Conservation (phyloP, 106 monocot genomes). For the Allium fistulosum region DNA sequence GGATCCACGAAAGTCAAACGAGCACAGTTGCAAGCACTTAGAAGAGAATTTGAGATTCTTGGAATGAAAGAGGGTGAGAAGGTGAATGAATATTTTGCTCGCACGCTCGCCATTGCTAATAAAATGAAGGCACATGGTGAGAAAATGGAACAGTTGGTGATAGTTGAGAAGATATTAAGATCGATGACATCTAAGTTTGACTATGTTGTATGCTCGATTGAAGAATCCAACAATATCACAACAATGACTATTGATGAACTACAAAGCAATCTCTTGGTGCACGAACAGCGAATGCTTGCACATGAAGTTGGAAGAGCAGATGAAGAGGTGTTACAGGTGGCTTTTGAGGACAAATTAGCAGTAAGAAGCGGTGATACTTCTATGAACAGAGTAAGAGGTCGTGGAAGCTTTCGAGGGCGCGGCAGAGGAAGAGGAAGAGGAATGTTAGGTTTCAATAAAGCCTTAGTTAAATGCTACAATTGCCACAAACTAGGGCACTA, state of each 20-base stretch:
- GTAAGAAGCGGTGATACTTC: no score
- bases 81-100: not conserved
- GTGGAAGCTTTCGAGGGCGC: not conserved
- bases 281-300: not conserved
- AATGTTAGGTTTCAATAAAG: not conserved
- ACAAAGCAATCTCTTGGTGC: not conserved
- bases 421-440: constrained; percentile 8
- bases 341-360: not conserved
- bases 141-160: not conserved
- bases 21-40: not conserved
- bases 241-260: not conserved
- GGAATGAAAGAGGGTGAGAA: not conserved
- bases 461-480: not conserved
- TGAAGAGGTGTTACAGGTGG: not conserved
- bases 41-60: not conserved
- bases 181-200: not conserved
- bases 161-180: not conserved
- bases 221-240: not conserved
- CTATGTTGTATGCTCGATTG: constrained; percentile 1
- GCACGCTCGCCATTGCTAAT: not conserved
- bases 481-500: constrained; percentile 1
- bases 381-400: not conserved
- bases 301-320: not conserved
- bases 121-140: not conserved
- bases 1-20: not conserved